Percentiles rank a stretch among this genome's conserved stretches.
These are phyloP conservation scores for Rhinocladiella similis DNA, from an alignment of 2,329 filamentous ascomycete genomes.

Conservation along the genomic window DNA sequence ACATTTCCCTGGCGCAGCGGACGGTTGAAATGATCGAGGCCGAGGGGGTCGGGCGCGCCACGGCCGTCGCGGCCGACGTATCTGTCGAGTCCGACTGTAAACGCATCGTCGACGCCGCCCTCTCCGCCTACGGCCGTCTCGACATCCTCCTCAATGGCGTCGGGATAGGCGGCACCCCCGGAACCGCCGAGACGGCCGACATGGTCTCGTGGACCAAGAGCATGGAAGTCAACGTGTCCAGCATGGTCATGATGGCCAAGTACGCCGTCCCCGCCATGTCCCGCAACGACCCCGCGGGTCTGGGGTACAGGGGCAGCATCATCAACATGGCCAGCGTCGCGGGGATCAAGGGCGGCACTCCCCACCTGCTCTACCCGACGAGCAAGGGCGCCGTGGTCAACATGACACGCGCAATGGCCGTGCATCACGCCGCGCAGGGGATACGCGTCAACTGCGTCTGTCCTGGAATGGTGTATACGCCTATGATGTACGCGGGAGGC, in stretches of 20 bases:
- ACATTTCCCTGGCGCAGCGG: slow-evolving; percentile 49
- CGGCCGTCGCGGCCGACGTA: slow-evolving; percentile 56
- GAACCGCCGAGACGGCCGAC: slow-evolving; percentile 62
- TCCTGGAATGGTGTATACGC: slow-evolving; percentile 57
- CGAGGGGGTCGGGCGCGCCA: slow-evolving; percentile 41
- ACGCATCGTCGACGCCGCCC: slow-evolving; percentile 39
- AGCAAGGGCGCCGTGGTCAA: slow-evolving; percentile 57
- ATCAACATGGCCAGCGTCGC: slow-evolving; percentile 66
- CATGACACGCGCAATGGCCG: slow-evolving; percentile 58
- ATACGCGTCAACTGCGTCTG: slow-evolving; percentile 59
- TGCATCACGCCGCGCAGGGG: slow-evolving; percentile 52
- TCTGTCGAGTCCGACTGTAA: slow-evolving; percentile 55
- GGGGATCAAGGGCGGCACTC: slow-evolving; percentile 56
- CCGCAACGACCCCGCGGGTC: slow-evolving; percentile 48
- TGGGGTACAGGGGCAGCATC: slow-evolving; percentile 49
- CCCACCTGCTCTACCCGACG: slow-evolving; percentile 55
- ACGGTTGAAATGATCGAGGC: slow-evolving; percentile 56
- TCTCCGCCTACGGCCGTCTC: slow-evolving; percentile 55
- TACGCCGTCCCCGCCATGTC: slow-evolving; percentile 62
- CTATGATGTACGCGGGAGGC: slow-evolving; percentile 54
- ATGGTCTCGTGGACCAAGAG: slow-evolving; percentile 58
- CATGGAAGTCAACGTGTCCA: slow-evolving; percentile 63
- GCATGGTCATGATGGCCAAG: slow-evolving; percentile 66
- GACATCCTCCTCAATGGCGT: slow-evolving; percentile 68
- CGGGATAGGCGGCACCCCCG: slow-evolving; percentile 59